A percentile compares a stretch with the other conserved stretches of the same genome.
Evolutionary conservation across 106 monocot species (phyloP).

Genomic region (Triglochin maritima): DNA sequence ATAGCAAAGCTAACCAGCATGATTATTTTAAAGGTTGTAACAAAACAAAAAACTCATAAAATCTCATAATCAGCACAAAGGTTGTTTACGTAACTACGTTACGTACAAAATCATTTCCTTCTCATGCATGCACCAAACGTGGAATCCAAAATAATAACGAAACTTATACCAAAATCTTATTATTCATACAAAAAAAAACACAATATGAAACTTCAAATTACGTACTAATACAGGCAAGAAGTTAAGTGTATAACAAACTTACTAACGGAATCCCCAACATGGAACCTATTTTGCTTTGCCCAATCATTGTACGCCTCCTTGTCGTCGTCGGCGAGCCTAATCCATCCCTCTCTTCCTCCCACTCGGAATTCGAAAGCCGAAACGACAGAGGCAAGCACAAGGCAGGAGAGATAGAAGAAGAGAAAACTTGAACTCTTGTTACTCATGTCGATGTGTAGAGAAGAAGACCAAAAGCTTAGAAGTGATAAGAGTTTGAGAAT

Average conservation of each 20-base stretch:
- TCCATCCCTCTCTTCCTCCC: slow-evolving; percentile 40
- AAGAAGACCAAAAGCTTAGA: no score
- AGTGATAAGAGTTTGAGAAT: no score
- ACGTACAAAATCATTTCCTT: no score
- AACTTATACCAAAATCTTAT: no score
- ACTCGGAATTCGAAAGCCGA: slow-evolving; percentile 35
- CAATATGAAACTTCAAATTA: no score
- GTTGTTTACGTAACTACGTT: no score
- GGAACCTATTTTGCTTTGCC: slow-evolving; percentile 49
- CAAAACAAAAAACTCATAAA: background rate
- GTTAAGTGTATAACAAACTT: slow-evolving; percentile 6
- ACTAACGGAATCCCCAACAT: slow-evolving; percentile 48
- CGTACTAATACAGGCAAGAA: background rate
- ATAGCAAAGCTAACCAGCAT: no score
- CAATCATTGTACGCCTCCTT: slow-evolving; percentile 46
- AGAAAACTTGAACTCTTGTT: no score
- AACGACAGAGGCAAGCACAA: background rate
- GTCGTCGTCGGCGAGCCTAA: slow-evolving; percentile 22
- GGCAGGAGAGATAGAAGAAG: background rate
- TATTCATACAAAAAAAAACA: no score
- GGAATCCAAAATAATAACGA: no score
- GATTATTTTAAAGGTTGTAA: background rate
- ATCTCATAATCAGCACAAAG: background rate
- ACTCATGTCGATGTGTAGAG: no score
- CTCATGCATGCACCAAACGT: no score